Evolutionary conservation across 225 moss, liverwort and hornwort genomes (phyloP).

Genomic region (Anthoceros angustus): DNA sequence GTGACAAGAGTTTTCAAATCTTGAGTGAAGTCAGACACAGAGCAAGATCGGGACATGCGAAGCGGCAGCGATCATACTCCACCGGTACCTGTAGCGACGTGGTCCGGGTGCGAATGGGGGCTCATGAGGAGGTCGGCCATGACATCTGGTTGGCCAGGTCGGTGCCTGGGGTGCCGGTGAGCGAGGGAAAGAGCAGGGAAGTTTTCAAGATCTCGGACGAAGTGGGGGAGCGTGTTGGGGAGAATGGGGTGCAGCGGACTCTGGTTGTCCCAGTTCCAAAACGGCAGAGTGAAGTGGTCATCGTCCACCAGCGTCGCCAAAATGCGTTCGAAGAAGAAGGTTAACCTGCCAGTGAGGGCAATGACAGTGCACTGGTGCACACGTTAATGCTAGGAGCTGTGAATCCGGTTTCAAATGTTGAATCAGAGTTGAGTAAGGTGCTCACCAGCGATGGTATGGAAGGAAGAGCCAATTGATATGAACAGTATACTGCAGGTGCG

Average conservation of each 20-base stretch:
- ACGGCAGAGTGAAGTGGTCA: no score
- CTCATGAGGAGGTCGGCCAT: not conserved
- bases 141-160: not conserved
- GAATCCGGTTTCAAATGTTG: slow-evolving; percentile 6
- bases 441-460: slow-evolving; percentile 25
- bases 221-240: not conserved
- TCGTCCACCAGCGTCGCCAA: no score
- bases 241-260: not conserved
- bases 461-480: slow-evolving; percentile 25
- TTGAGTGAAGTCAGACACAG: not conserved
- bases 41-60: not conserved
- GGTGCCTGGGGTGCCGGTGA: not conserved
- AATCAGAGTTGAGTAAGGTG: slow-evolving; percentile 13
- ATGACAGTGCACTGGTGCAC: no score
- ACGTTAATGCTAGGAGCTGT: no score
- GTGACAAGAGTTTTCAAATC: not conserved
- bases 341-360: no score
- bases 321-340: no score
- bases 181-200: not conserved
- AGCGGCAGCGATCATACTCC: not conserved
- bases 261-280: no score
- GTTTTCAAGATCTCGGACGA: not conserved
- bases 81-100: not conserved
- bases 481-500: slow-evolving; percentile 8
- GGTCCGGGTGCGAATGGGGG: not conserved